These are phyloP conservation scores for Paecilomyces niveus DNA, from an alignment of 2,329 filamentous ascomycete species.

Conservation along the genomic window DNA sequence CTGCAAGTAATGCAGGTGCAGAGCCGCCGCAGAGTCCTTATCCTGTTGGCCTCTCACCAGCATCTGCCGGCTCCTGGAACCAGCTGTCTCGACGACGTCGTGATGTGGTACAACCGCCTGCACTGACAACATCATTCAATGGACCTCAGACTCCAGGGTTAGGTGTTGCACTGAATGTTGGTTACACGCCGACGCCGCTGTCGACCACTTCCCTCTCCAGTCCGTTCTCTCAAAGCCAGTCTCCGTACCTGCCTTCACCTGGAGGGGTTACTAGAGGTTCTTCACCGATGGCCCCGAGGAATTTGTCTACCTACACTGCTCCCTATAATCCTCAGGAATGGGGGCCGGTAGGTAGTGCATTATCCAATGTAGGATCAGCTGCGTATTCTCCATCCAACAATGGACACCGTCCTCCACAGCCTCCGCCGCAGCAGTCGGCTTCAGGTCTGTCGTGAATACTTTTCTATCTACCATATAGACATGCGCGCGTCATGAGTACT, in stretches of 20 bases:
- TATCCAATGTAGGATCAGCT: constrained; percentile 17
- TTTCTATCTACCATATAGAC: not conserved
- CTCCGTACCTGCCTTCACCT: constrained; percentile 31
- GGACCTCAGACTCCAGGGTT: constrained; percentile 30
- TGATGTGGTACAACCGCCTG: constrained; percentile 35
- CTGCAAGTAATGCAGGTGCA: constrained; percentile 24
- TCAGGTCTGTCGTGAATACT: constrained; percentile 20
- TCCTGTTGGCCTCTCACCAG: constrained; percentile 22
- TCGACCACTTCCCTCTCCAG: constrained; percentile 39
- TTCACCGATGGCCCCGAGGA: constrained; percentile 38
- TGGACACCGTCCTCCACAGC: constrained; percentile 20
- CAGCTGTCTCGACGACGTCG: constrained; percentile 32
- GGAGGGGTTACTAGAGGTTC: constrained; percentile 27
- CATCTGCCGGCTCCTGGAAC: constrained; percentile 21
- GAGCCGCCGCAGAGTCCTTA: constrained; percentile 23
- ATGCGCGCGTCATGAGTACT: not conserved
- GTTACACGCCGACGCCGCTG: constrained; percentile 29
- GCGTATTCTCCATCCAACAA: constrained; percentile 21
- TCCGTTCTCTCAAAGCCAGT: constrained; percentile 34
- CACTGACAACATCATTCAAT: constrained; percentile 35
- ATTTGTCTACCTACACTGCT: constrained; percentile 31
- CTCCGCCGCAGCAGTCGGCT: constrained; percentile 18
- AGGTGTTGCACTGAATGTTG: constrained; percentile 18
- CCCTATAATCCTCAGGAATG: constrained; percentile 46
- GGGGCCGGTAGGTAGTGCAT: constrained; percentile 30